A percentile compares a stretch with the other conserved stretches of the same genome.
Conservation (phyloP, 2,329 filamentous ascomycete genomes). For the Aspergillus pseudoviridinutans region DNA sequence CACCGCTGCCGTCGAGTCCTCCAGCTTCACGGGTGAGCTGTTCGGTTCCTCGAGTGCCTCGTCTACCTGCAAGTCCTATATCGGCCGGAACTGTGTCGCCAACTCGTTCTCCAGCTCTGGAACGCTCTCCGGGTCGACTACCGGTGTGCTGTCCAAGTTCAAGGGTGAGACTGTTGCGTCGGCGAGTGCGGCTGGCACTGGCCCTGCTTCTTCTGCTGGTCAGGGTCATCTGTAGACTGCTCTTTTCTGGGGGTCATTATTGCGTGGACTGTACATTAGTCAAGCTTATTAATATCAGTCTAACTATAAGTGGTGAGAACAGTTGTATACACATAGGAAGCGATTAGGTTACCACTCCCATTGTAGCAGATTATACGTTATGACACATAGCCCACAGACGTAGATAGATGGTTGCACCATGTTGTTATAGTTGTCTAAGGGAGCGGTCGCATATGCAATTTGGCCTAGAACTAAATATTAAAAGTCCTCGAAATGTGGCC, state of each 20-base stretch:
- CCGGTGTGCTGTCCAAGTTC: slow-evolving; percentile 50
- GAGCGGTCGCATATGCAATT: too few relatives aligned
- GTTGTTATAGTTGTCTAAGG: too few relatives aligned
- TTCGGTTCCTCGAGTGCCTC: slow-evolving; percentile 36
- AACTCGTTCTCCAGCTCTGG: slow-evolving; percentile 46
- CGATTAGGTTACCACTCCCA: too few relatives aligned
- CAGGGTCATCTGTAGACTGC: slow-evolving; percentile 40
- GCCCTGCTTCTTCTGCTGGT: slow-evolving; percentile 41
- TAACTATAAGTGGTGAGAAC: neutral
- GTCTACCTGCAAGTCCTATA: slow-evolving; percentile 43
- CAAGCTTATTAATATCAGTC: neutral
- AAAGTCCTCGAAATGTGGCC: too few relatives aligned
- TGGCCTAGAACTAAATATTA: too few relatives aligned
- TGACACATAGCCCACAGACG: too few relatives aligned
- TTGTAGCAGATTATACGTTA: too few relatives aligned
- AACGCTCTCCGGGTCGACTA: slow-evolving; percentile 38
- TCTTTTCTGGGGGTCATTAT: neutral
- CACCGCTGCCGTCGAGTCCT: slow-evolving; percentile 38
- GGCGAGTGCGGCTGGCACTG: slow-evolving; percentile 34
- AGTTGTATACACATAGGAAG: too few relatives aligned
- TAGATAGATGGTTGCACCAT: too few relatives aligned
- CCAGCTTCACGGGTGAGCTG: slow-evolving; percentile 35
- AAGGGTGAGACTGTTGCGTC: slow-evolving; percentile 51
- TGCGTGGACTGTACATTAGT: neutral
- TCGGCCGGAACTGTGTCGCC: slow-evolving; percentile 50